These are phyloP conservation scores for Kazachstania bromeliacearum DNA, from an alignment of 805 yeast species.

Conservation along the genomic window DNA sequence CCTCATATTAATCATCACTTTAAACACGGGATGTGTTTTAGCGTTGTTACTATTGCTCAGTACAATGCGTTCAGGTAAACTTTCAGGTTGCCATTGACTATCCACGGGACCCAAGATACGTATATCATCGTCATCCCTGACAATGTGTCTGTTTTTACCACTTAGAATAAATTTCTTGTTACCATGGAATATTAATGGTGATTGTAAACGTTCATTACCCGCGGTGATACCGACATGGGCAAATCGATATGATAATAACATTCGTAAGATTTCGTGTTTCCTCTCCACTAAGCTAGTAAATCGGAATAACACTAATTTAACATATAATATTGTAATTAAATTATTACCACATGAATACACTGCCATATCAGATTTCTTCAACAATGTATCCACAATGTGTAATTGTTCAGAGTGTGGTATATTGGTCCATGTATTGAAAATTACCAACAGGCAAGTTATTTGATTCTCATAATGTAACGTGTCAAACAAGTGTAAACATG, in stretches of 20 bases:
- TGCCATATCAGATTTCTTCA: no score
- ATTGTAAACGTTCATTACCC: not conserved
- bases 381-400: no score
- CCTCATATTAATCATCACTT: not conserved
- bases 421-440: constrained; percentile 25
- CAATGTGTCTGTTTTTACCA: not conserved
- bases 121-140: no score
- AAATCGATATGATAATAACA: not conserved
- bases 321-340: not conserved
- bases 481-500: constrained; percentile 18
- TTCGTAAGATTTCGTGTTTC: not conserved
- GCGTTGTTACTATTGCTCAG: no score
- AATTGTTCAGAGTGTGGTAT: constrained; percentile 11
- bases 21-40: no score
- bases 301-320: constrained; percentile 2
- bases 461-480: constrained; percentile 22
- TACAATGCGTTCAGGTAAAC: not conserved
- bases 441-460: constrained; percentile 14
- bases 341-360: no score
- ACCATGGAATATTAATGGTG: constrained; percentile 16
- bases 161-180: constrained; percentile 18
- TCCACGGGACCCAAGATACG: constrained; percentile 6
- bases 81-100: constrained; percentile 1
- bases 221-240: not conserved
- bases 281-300: not conserved